Percentiles rank a stretch among this genome's conserved stretches.
Evolutionary conservation across 2,329 filamentous ascomycete genomes (phyloP).

Genomic region (Verticillium isaacii): DNA sequence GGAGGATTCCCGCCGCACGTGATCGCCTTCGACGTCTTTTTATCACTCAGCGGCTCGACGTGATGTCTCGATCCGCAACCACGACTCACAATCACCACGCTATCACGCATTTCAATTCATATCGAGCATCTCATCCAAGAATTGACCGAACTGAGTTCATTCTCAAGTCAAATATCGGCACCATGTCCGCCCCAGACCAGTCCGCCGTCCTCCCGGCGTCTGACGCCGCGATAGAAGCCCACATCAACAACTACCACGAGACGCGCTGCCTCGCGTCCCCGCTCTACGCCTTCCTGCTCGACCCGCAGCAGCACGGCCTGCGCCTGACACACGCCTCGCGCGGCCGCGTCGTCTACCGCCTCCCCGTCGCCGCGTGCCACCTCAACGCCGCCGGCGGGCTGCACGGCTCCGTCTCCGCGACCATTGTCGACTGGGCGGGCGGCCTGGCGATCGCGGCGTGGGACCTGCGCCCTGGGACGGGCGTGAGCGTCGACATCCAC

Average conservation of each 20-base stretch:
- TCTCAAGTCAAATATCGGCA: neutral
- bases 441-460: constrained; percentile 66
- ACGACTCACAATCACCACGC: neutral
- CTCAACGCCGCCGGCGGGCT: constrained; percentile 44
- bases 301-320: constrained; percentile 7
- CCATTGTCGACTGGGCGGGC: constrained; percentile 69
- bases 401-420: constrained; percentile 68
- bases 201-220: constrained; percentile 5
- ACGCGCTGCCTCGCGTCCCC: constrained; percentile 16
- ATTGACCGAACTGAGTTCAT: too few species aligned
- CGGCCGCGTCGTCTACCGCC: constrained; percentile 13
- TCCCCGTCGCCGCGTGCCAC: constrained; percentile 13
- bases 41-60: neutral
- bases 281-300: constrained; percentile 17
- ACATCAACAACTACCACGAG: constrained; percentile 14
- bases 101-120: too few species aligned
- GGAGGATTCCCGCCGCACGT: neutral
- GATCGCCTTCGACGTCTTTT: neutral
- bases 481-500: constrained; percentile 72
- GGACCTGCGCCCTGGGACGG: constrained; percentile 57
- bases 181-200: neutral
- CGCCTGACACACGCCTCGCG: constrained; percentile 15
- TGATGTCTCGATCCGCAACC: neutral
- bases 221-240: constrained; percentile 13
- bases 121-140: too few species aligned